Evolutionary conservation across 2,329 filamentous ascomycete genomes (phyloP), one percentile per base, ranked within the genome.

Genomic region (Aspergillus novofumigatus): DNA sequence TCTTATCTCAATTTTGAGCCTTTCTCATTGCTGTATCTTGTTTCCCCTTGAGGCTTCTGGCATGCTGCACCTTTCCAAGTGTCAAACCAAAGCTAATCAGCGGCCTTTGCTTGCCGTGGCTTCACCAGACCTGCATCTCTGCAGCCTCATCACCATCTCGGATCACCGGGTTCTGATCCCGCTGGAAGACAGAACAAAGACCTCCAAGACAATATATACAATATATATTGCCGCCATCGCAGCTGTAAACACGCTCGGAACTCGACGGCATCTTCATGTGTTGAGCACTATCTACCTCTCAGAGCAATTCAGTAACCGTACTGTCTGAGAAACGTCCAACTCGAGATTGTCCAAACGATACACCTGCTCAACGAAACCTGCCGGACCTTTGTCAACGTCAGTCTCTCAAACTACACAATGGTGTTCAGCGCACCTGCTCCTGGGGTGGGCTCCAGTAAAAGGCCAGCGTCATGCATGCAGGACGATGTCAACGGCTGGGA

Each of bases 401-500:
- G 14, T 6, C 29, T 28, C 29, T 53, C 49, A 29, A 42, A 45
- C 49, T 60, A 59, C 35, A 51, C 54, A 64, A 72, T 72, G 70
- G 70, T 72, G 57, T 65, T 68, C 58, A 66, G 53, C 35, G 63
- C 64, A 52, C 62, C 67, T 49, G 61, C 61, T 35, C 49, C 66
- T 17, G 59, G 63, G 38, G 61, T 60, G 55, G 65, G 67, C 42
- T 62, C 65, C 53, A 65, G 67, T 62, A 72, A 72, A 59, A 62
- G 70, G 45, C 67, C 70, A 41, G 63, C 66, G 42, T 71, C 69
- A 7, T 59, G 65, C 21, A 54, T 70, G 20, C 59, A 69, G 32
- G 68, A 69, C 54, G 67, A 66, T 11, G 62, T 59, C 25, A 53
- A 57, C 38, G 64, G 67, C n/a, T 72, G 70, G 70, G 68, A 69